Evolutionary conservation across 2,329 filamentous ascomycete species (phyloP).

Genomic region (Cladobotryum protrusum): DNA sequence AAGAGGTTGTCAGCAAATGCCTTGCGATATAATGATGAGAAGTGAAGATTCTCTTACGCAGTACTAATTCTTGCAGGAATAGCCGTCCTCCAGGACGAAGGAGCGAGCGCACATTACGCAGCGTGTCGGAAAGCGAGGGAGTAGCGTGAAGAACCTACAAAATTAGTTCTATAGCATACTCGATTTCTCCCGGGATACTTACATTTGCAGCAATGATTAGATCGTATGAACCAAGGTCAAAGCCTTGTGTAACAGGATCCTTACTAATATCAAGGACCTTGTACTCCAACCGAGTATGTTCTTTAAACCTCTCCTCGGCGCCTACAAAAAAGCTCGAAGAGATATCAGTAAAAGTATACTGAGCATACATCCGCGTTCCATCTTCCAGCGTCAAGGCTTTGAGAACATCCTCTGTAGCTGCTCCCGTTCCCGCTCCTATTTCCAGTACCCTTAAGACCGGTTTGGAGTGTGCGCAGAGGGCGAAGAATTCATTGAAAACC

Average conservation of each 20-base stretch:
- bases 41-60: conserved; percentile 2
- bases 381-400: background rate
- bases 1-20: no score
- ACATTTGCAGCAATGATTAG: conserved; percentile 9
- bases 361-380: conserved; percentile 2
- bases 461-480: conserved; percentile 4
- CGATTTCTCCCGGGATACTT: background rate
- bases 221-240: conserved; percentile 3
- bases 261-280: conserved; percentile 20
- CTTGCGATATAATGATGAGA: background rate
- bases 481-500: background rate
- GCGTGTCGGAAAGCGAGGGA: background rate
- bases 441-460: conserved; percentile 11
- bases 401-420: conserved; percentile 19
- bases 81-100: conserved; percentile 5
- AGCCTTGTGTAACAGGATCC: conserved; percentile 7
- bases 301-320: conserved; percentile 17
- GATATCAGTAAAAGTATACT: conserved; percentile 22
- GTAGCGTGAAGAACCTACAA: conserved; percentile 8
- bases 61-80: conserved; percentile 2
- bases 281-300: conserved; percentile 8
- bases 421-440: conserved; percentile 37
- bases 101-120: background rate
- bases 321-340: conserved; percentile 17
- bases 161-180: background rate